These are phyloP conservation scores for Phoenix roebelenii DNA, from an alignment of 176 grass and related monocot species.

Conservation along the genomic window DNA sequence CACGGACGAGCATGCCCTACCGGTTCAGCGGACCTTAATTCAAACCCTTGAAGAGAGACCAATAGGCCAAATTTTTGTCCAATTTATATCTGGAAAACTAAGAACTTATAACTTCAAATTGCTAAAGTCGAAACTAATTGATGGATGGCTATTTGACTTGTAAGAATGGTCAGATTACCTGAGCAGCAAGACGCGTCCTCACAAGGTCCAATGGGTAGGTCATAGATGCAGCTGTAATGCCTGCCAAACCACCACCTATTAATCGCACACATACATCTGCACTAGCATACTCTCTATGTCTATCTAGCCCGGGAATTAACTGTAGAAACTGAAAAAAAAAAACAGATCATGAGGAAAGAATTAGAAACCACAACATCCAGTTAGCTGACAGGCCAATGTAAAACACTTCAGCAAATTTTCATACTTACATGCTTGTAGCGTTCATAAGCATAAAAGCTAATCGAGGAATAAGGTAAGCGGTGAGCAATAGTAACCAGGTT, in stretches of 20 bases:
- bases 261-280: conserved; percentile 74
- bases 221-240: conserved; percentile 83
- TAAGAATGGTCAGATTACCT: conserved; percentile 35
- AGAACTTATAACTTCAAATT: too few species aligned
- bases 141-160: too few species aligned
- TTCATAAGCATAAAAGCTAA: conserved; percentile 85
- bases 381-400: too few species aligned
- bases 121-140: too few species aligned
- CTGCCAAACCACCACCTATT: conserved; percentile 74
- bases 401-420: neutral
- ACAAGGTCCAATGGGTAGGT: conserved; percentile 90
- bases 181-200: conserved; percentile 84
- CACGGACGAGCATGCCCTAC: too few species aligned
- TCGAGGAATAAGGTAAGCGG: conserved; percentile 88
- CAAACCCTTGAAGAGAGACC: too few species aligned
- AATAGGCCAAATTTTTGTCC: too few species aligned
- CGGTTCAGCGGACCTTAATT: too few species aligned
- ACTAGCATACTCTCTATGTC: conserved; percentile 40
- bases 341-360: too few species aligned
- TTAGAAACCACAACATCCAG: too few species aligned
- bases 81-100: too few species aligned
- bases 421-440: conserved; percentile 69
- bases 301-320: conserved; percentile 58
- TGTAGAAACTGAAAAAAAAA: conserved; percentile 53
- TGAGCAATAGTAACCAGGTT: conserved; percentile 94